These are phyloP conservation scores for Sanghuangporus sanghuang DNA, from an alignment of 1,284 basidiomycete species.

Conservation along the genomic window DNA sequence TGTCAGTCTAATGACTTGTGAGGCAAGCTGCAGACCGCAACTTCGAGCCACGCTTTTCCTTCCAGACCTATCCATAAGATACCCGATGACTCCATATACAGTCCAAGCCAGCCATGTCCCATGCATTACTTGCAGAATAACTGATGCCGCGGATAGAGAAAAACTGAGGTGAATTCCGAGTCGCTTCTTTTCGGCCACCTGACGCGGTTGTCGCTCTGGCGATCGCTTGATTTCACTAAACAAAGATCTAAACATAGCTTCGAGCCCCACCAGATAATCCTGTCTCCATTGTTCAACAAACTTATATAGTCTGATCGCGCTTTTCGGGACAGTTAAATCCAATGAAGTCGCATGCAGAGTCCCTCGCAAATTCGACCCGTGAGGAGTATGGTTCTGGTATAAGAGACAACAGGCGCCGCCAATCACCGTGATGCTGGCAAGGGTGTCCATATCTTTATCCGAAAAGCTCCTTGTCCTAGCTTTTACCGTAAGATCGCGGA, in stretches of 20 bases:
- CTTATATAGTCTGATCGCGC: slow-evolving; percentile 68
- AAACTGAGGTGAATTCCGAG: slow-evolving; percentile 45
- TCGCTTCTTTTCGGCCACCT: slow-evolving; percentile 24
- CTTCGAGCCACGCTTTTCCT: slow-evolving; percentile 33
- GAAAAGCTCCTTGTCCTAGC: slow-evolving; percentile 46
- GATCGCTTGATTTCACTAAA: slow-evolving; percentile 54
- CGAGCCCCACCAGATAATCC: slow-evolving; percentile 68
- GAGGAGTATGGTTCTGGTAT: slow-evolving; percentile 15
- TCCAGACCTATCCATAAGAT: slow-evolving; percentile 37
- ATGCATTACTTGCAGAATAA: slow-evolving; percentile 75
- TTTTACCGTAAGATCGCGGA: slow-evolving; percentile 47
- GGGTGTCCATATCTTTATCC: slow-evolving; percentile 43
- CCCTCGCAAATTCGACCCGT: slow-evolving; percentile 29
- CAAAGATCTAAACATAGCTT: slow-evolving; percentile 58
- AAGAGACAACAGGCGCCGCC: slow-evolving; percentile 25
- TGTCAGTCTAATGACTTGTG: slow-evolving; percentile 60
- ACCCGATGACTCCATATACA: slow-evolving; percentile 43
- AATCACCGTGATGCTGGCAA: slow-evolving; percentile 52
- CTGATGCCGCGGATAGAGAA: slow-evolving; percentile 40
- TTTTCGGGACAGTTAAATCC: slow-evolving; percentile 65
- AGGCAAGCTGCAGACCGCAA: slow-evolving; percentile 61
- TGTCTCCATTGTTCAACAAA: slow-evolving; percentile 77
- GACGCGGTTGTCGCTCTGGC: slow-evolving; percentile 23
- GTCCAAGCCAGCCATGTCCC: slow-evolving; percentile 81
- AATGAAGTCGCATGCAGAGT: slow-evolving; percentile 41